Evolutionary conservation across 164 flowering plant species (phyloP).

Genomic region (Berberis vulgaris): DNA sequence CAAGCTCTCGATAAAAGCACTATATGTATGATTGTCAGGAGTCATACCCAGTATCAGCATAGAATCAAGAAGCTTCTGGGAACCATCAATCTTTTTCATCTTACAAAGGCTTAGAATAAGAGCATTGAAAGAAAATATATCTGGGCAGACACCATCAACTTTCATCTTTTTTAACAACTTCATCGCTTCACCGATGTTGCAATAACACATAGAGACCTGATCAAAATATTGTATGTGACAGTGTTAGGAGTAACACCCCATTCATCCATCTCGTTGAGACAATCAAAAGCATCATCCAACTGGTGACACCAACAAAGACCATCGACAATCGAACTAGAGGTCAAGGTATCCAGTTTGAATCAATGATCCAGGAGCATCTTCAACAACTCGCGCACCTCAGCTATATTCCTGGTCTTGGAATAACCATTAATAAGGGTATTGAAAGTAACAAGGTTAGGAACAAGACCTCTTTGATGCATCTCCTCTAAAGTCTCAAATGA

Average conservation of each 20-base stretch:
- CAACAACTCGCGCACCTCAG: not conserved
- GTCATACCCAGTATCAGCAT: too few species aligned
- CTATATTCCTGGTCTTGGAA: not conserved
- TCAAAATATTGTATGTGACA: not conserved
- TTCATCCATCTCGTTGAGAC: not conserved
- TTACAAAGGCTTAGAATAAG: too few species aligned
- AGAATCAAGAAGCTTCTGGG: too few species aligned
- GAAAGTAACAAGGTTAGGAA: not conserved
- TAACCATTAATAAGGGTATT: not conserved
- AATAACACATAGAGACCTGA: too few species aligned
- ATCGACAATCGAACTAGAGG: not conserved
- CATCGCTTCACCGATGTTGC: too few species aligned
- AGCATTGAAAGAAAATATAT: too few species aligned
- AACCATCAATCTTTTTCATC: too few species aligned
- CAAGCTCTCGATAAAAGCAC: too few species aligned
- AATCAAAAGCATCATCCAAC: not conserved
- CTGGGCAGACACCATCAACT: too few species aligned
- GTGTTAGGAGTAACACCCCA: not conserved
- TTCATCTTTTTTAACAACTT: too few species aligned
- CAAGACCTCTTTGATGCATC: not conserved
- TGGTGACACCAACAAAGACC: not conserved
- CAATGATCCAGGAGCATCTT: not conserved
- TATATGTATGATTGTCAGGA: too few species aligned
- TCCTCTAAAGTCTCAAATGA: not conserved
- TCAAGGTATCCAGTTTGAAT: not conserved